phyloP scores from a whole-genome alignment of 2,329 filamentous ascomycete species.

The Neurospora crassa region DNA sequence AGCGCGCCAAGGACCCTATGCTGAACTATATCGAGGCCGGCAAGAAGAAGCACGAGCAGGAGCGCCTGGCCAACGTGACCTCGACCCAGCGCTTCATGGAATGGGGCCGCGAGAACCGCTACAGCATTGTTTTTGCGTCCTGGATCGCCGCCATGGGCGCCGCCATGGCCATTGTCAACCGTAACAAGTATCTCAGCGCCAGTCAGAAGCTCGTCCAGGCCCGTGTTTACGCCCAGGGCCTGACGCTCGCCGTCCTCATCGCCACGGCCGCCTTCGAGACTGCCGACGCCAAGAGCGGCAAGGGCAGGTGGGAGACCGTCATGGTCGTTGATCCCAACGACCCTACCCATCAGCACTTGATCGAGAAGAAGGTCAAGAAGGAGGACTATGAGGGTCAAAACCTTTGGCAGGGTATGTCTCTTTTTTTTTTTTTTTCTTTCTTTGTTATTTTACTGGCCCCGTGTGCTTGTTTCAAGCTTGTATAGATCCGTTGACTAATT shows the following conservation, averaged over 20 bases:
- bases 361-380: constrained; percentile 82
- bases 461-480: neutral
- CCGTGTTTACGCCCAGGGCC: constrained; percentile 84
- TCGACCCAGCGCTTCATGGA: constrained; percentile 56
- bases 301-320: constrained; percentile 75
- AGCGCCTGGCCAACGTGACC: constrained; percentile 33
- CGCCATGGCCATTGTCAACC: constrained; percentile 65
- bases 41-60: constrained; percentile 43
- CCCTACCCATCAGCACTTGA: constrained; percentile 69
- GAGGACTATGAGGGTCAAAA: constrained; percentile 84
- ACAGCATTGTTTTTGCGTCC: constrained; percentile 71
- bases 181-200: constrained; percentile 64
- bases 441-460: neutral
- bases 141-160: constrained; percentile 76
- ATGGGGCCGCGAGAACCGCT: constrained; percentile 74
- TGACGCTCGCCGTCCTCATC: constrained; percentile 77
- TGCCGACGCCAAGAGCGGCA: constrained; percentile 64
- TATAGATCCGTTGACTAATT: neutral
- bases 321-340: constrained; percentile 73
- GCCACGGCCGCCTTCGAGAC: constrained; percentile 75
- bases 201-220: constrained; percentile 89
- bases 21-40: constrained; percentile 56
- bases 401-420: constrained; percentile 73
- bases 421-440: neutral
- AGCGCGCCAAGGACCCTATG: constrained; percentile 59